Conservation (phyloP, 345 rosid genomes). For the Kernera saxatilis region DNA sequence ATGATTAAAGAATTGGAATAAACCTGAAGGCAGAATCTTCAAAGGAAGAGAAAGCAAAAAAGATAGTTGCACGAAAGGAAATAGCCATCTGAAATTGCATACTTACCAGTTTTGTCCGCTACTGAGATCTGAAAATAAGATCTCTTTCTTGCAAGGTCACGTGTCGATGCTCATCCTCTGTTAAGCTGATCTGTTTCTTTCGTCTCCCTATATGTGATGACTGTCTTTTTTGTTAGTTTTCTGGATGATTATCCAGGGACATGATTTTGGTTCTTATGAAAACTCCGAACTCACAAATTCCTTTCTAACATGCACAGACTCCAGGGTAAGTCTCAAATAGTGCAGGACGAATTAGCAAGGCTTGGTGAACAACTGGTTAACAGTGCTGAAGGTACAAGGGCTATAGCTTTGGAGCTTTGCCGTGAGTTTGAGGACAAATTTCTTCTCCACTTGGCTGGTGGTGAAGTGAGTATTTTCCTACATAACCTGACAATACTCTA, state of each 20-base stretch:
- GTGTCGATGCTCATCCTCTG: background rate
- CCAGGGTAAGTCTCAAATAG: conserved; percentile 92
- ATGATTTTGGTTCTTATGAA: conserved; percentile 5
- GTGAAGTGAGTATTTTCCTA: conserved; percentile 64
- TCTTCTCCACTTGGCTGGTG: conserved; percentile 75
- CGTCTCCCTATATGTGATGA: conserved; percentile 9
- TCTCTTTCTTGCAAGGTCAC: background rate
- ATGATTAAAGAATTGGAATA: background rate
- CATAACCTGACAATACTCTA: background rate
- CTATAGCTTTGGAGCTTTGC: conserved; percentile 88
- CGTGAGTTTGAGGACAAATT: conserved; percentile 97
- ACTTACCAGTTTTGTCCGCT: background rate
- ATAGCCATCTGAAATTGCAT: background rate
- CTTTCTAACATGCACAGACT: conserved; percentile 71
- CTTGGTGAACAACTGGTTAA: conserved; percentile 85
- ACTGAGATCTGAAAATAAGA: background rate
- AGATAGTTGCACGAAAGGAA: background rate
- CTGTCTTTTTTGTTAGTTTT: background rate
- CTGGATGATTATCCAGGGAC: conserved; percentile 6
- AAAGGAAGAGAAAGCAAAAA: background rate
- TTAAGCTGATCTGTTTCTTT: conserved; percentile 10
- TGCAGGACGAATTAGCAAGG: conserved; percentile 80
- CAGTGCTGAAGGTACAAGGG: conserved; percentile 91
- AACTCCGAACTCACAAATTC: conserved; percentile 46
- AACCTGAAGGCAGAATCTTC: background rate